Evolutionary conservation across 257 asterid species (phyloP).

Genomic region (Cinchona pubescens): DNA sequence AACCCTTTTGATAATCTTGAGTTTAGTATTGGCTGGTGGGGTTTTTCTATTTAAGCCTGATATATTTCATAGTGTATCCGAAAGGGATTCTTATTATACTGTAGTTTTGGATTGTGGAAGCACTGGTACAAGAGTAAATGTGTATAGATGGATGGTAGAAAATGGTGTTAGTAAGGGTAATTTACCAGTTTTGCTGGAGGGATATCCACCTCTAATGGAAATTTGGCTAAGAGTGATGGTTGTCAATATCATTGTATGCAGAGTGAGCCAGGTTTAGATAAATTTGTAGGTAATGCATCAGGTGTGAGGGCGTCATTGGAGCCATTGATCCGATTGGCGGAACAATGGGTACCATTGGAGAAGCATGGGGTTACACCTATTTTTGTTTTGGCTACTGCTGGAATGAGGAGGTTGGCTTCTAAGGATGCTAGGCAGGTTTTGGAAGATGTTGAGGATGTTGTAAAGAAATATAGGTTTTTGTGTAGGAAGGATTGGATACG

Average conservation of each 20-base stretch:
- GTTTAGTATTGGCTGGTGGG: slow-evolving; percentile 34
- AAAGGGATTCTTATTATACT: slow-evolving; percentile 41
- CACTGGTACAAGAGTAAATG: slow-evolving; percentile 75
- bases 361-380: slow-evolving; percentile 50
- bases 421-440: slow-evolving; percentile 39
- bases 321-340: slow-evolving; percentile 67
- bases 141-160: slow-evolving; percentile 53
- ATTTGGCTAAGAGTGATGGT: slow-evolving; percentile 40
- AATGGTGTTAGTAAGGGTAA: slow-evolving; percentile 24
- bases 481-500: slow-evolving; percentile 55
- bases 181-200: slow-evolving; percentile 56
- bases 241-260: slow-evolving; percentile 79
- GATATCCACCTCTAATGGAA: slow-evolving; percentile 58
- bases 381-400: slow-evolving; percentile 75
- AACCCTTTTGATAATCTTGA: slow-evolving; percentile 29
- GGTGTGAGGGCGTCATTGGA: slow-evolving; percentile 54
- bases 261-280: slow-evolving; percentile 74
- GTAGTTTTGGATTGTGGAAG: slow-evolving; percentile 92
- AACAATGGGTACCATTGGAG: slow-evolving; percentile 53
- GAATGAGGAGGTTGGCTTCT: slow-evolving; percentile 61
- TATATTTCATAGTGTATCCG: slow-evolving; percentile 14
- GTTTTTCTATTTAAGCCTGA: slow-evolving; percentile 24
- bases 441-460: slow-evolving; percentile 44
- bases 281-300: slow-evolving; percentile 47
- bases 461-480: slow-evolving; percentile 48